Evolutionary conservation across 1,139 yeast genomes (phyloP).

Genomic region (Geotrichum carabidarum): DNA sequence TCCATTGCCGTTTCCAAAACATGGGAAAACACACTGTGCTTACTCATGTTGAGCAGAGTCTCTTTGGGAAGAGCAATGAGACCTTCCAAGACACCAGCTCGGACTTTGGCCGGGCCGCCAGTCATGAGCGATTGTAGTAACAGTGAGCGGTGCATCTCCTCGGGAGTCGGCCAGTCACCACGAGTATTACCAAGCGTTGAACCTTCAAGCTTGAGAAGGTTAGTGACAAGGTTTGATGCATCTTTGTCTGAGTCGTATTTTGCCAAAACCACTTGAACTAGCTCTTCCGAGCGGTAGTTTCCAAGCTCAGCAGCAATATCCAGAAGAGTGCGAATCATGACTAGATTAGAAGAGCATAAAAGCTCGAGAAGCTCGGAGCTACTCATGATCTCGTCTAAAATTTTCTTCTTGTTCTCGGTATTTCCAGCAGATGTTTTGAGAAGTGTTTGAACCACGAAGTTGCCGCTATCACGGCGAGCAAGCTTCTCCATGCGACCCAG

Average conservation of each 20-base stretch:
- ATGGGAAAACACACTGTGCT: constrained; percentile 69
- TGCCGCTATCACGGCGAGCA: constrained; percentile 77
- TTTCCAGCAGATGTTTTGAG: constrained; percentile 52
- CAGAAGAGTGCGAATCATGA: constrained; percentile 46
- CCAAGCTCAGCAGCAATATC: constrained; percentile 36
- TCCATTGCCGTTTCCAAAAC: constrained; percentile 46
- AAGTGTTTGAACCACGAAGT: constrained; percentile 68
- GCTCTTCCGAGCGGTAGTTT: constrained; percentile 60
- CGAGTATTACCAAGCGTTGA: constrained; percentile 77
- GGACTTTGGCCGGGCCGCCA: constrained; percentile 11
- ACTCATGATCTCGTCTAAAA: constrained; percentile 62
- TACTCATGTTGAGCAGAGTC: constrained; percentile 64
- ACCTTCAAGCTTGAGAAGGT: constrained; percentile 54
- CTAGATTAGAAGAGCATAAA: constrained; percentile 49
- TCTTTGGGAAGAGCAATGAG: constrained; percentile 56
- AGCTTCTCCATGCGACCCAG: constrained; percentile 64
- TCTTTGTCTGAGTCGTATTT: constrained; percentile 47
- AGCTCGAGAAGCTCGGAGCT: constrained; percentile 38
- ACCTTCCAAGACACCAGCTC: constrained; percentile 44
- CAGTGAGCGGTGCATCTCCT: constrained; percentile 74
- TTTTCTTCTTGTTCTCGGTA: constrained; percentile 48
- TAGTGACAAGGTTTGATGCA: constrained; percentile 53
- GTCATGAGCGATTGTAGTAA: constrained; percentile 57
- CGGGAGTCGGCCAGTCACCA: constrained; percentile 90
- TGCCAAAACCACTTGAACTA: constrained; percentile 54